phyloP scores from a whole-genome alignment of 495 filamentous ascomycete species.

The Schizothecium vesticola region DNA sequence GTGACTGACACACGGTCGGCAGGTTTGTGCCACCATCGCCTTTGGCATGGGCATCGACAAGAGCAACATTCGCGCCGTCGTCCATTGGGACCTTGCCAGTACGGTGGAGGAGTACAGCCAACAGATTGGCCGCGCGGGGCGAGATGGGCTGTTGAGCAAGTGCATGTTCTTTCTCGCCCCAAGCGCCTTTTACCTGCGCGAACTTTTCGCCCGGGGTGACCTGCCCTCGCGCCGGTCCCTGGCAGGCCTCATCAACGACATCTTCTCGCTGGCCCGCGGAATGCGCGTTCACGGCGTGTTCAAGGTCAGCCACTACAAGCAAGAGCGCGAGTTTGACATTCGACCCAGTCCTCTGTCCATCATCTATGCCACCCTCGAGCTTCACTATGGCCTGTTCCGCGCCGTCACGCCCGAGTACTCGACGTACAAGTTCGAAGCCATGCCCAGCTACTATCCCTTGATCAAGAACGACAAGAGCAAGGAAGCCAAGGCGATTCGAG shows the following conservation, averaged over 20 bases:
- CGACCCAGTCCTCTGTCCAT: conserved; percentile 36
- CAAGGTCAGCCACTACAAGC: conserved; percentile 34
- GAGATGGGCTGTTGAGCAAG: conserved; percentile 46
- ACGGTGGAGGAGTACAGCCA: conserved; percentile 57
- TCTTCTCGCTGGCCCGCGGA: conserved; percentile 33
- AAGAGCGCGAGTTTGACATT: conserved; percentile 42
- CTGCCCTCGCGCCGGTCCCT: conserved; percentile 47
- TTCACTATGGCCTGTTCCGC: conserved; percentile 49
- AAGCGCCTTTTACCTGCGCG: conserved; percentile 47
- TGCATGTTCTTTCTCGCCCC: conserved; percentile 52
- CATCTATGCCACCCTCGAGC: conserved; percentile 49
- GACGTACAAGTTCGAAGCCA: conserved; percentile 43
- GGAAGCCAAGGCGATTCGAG: conserved; percentile 35
- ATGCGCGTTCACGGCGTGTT: conserved; percentile 39
- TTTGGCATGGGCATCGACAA: conserved; percentile 61
- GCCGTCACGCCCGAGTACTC: conserved; percentile 52
- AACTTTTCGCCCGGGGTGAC: conserved; percentile 52
- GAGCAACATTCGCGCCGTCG: conserved; percentile 51
- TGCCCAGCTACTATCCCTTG: conserved; percentile 16
- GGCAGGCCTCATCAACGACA: conserved; percentile 35
- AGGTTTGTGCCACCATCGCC: conserved; percentile 53
- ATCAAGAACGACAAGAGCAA: conserved; percentile 25
- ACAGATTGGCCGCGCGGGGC: conserved; percentile 54
- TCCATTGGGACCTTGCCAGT: conserved; percentile 51
- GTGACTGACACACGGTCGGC: background rate